Base-by-base conservation (phyloP, 371 early-diverging fungal genomes). In the Mortierella sp. region DNA sequence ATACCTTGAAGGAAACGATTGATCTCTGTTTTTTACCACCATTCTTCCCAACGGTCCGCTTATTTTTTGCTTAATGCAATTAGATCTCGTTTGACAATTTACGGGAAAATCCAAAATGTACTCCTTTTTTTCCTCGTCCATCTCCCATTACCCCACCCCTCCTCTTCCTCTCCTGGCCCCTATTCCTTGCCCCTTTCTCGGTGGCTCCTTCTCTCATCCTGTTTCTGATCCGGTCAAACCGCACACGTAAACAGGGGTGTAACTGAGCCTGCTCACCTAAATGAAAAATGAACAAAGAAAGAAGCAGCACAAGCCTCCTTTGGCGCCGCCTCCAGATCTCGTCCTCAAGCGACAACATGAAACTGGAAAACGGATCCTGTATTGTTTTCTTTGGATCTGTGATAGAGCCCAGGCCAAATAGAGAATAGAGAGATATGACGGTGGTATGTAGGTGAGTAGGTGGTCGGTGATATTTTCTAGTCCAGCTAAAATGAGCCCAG, bases 381-480 rank as follows among this genome's bases (percentile, higher is more conserved):
- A 11, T 38, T 65, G 7, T 38, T 38, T 35, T 65, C 41, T 38
- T 65, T 65, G 41, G 68, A 68, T 24, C 41, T 41, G 65, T 24
- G 43, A 18, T 38, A 68, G 41, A 68, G 68, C 68, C 68, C 41
- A 68, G 68, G 24, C 68, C 41, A 41, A 68, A 63, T 27, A 35
- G 16, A 35, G 35, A 12, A 16, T 16, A 38, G 16, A 32, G 21
- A 7, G 38, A 35, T 21, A 35, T 35, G 68, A 18, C 43, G 21
- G 11, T 35, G 65, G 21, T 21, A 18, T 6, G 35, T 6, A 18
- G 63, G 4, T 63, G 38, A 38, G 32, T 14, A 32, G 27, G 8
- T 27, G 6, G 16, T 32, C 32, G 60, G 29, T 29, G 60, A 12
- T 58, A n/a, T 27, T 58, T 27, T 58, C 3, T 10, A 7, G 1